Percentiles rank a stretch among this genome's conserved stretches.
These are phyloP conservation scores for Magnaporthales sp. DNA, from an alignment of 2,329 filamentous ascomycete genomes.

Conservation along the genomic window DNA sequence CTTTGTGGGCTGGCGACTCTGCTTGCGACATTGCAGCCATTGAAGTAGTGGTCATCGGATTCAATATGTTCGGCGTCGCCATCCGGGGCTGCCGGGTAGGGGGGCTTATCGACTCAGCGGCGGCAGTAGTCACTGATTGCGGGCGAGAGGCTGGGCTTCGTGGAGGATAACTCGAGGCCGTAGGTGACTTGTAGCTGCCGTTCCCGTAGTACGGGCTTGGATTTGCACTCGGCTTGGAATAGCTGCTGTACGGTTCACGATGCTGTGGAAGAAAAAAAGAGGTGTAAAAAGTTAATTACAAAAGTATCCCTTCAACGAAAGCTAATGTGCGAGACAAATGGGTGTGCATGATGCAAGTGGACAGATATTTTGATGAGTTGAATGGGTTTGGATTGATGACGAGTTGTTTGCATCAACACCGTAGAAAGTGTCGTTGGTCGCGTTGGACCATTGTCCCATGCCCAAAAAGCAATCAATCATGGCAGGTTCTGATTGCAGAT, in stretches of 20 bases:
- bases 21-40: constrained; percentile 27
- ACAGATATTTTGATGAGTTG: constrained; percentile 1
- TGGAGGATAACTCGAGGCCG: constrained; percentile 33
- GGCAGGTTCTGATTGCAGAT: not conserved
- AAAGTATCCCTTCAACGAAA: constrained; percentile 8
- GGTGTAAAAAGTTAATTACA: constrained; percentile 7
- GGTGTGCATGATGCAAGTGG: not conserved
- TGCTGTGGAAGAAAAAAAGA: constrained; percentile 24
- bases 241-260: constrained; percentile 42
- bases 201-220: constrained; percentile 33
- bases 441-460: not conserved
- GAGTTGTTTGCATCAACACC: constrained; percentile 7
- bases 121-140: constrained; percentile 14
- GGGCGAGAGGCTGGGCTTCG: constrained; percentile 42
- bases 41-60: constrained; percentile 28
- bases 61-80: constrained; percentile 39
- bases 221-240: constrained; percentile 29
- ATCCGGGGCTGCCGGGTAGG: constrained; percentile 30
- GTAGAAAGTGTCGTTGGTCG: not conserved
- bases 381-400: constrained; percentile 4
- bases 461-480: constrained; percentile 2
- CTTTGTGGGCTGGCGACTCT: constrained; percentile 31
- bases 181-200: constrained; percentile 38
- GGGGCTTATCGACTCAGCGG: constrained; percentile 33
- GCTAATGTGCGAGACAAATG: constrained; percentile 2